Base-by-base conservation (phyloP, 305 asterid genomes). In the Fraxinus albicans region DNA sequence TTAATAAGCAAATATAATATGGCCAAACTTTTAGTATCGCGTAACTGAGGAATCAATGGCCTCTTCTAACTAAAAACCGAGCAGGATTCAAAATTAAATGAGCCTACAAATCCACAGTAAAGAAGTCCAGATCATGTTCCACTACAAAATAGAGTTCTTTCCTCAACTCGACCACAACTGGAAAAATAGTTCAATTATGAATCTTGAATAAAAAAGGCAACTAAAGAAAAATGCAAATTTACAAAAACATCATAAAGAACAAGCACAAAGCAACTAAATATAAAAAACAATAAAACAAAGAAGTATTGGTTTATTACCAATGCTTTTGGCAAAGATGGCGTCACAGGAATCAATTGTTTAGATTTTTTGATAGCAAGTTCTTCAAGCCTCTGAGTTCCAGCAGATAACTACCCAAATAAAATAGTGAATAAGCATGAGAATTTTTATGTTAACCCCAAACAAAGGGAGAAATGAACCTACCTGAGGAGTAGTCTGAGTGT, bases 331-430 rank as follows among this genome's bases (percentile, higher is more conserved):
- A 90, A 70, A 83, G 92, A 84, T 77, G 98, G 96, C 31, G 88
- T 93, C 82, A 95, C 83, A 3, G 99, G 99, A 88, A 95, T 92
- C 73, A 95, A 87, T 83, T 92, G 98, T 86, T 94, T 91, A 53
- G 97, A 92, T 79, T 95, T 97, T 82, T 91, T 94, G 80, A 94
- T 88, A 19, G 95, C 97, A 89, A 93, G 86, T 84, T 95, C 99
- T 87, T 93, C 98, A 34, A 90, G 93, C 82, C 97, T 91, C 82
- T 92, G 98, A 29, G 88, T 88, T 85, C 89, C 98, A 86, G 88
- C 83, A 70, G 92, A 87, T 83, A 88, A 72, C 99, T 95, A 86
- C 55, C 78, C 73, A 79, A 83, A 70, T 53, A 79, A 47, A 82
- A 76, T 31, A 34, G 78, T 19, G 50, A 2, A 82, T 87, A 50